Conservation (phyloP, 225 moss, liverwort and hornwort species). For the Rhytidiadelphus loreus region DNA sequence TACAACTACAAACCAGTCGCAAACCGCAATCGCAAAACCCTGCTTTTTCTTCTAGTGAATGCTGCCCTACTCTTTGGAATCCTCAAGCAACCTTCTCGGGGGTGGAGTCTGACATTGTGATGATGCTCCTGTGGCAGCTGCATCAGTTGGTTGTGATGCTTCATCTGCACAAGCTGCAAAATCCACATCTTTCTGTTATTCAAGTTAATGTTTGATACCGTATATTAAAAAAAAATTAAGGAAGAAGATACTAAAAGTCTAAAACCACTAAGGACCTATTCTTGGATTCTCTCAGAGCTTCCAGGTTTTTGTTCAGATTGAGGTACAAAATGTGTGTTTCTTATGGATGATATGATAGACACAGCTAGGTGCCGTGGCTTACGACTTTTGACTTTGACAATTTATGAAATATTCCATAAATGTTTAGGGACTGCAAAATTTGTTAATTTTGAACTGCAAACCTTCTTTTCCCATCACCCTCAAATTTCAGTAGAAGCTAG, state of each 20-base stretch:
- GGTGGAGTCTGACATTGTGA: neutral
- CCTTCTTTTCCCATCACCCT: no score
- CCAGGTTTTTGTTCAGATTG: neutral
- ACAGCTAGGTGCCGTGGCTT: neutral
- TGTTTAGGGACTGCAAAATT: no score
- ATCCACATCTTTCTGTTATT: neutral
- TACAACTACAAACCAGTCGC: no score
- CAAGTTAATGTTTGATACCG: neutral
- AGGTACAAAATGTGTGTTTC: neutral
- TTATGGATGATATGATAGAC: no score
- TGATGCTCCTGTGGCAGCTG: no score
- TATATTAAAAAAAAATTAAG: neutral
- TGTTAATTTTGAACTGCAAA: no score
- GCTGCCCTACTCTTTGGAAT: no score
- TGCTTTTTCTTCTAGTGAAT: no score
- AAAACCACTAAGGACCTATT: neutral
- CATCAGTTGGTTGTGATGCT: no score
- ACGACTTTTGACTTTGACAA: neutral
- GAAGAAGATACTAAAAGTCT: neutral
- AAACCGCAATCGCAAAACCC: no score
- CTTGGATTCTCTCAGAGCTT: neutral
- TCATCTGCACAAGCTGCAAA: neutral
- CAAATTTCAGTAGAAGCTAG: neutral
- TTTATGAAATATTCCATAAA: no score
- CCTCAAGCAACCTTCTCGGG: neutral